Conservation (phyloP, 176 grass and related monocot genomes). For the Secale cereale region DNA sequence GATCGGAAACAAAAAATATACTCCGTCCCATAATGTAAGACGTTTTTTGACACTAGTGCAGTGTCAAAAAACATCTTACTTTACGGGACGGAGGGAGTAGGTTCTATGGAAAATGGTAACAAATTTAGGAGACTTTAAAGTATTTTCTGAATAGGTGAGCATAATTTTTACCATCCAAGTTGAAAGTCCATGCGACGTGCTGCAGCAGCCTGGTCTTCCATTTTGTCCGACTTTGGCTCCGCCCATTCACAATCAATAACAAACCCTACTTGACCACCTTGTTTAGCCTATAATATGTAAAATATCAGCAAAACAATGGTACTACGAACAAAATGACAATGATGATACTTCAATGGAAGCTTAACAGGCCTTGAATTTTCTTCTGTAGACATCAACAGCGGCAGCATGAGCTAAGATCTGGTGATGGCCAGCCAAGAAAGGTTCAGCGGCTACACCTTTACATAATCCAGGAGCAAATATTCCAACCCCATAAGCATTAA, state of each 20-base stretch:
- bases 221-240: conserved; percentile 74
- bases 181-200: conserved; percentile 86
- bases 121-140: neutral
- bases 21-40: too few species aligned
- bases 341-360: conserved; percentile 13
- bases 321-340: neutral
- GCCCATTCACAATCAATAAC: conserved; percentile 99
- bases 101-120: neutral
- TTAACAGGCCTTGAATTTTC: conserved; percentile 72
- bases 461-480: conserved; percentile 81
- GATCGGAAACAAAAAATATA: neutral
- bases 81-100: too few species aligned
- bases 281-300: conserved; percentile 50
- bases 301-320: conserved; percentile 32
- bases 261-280: conserved; percentile 90
- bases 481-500: conserved; percentile 90
- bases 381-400: conserved; percentile 79
- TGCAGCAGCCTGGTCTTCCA: conserved; percentile 72
- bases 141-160: neutral
- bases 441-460: conserved; percentile 42
- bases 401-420: conserved; percentile 94
- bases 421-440: conserved; percentile 80
- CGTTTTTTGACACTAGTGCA: too few species aligned
- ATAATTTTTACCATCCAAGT: conserved; percentile 74
- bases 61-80: too few species aligned